Conservation (phyloP, 1,139 yeast genomes). For the Taphrina flavorubra region DNA sequence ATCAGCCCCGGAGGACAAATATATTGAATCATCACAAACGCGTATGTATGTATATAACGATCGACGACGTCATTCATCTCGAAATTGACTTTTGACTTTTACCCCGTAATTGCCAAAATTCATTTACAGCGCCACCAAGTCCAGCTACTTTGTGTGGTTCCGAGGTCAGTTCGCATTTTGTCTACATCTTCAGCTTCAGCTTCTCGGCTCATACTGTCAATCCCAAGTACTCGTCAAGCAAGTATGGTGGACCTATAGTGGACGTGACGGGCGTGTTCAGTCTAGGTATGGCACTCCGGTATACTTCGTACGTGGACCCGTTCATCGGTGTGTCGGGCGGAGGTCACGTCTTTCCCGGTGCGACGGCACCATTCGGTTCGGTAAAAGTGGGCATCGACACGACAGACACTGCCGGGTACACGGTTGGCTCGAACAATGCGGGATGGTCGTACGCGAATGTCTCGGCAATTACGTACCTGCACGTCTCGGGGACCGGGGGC, state of each 20-base stretch:
- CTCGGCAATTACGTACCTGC: conserved; percentile 31
- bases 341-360: conserved; percentile 40
- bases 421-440: conserved; percentile 37
- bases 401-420: conserved; percentile 33
- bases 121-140: neutral
- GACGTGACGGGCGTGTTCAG: no score
- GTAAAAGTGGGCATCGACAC: conserved; percentile 39
- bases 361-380: conserved; percentile 30
- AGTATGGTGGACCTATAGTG: neutral
- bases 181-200: no score
- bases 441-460: conserved; percentile 37
- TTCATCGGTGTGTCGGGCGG: conserved; percentile 39
- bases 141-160: no score
- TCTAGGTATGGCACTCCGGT: neutral
- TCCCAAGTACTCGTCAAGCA: neutral
- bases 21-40: no score
- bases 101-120: conserved; percentile 6
- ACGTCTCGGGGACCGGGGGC: conserved; percentile 39
- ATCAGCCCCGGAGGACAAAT: no score
- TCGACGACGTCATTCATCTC: neutral
- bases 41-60: neutral
- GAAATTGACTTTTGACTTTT: neutral
- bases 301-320: conserved; percentile 23
- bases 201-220: no score
- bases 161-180: no score